Evolutionary conservation across 1,139 yeast species (phyloP), one percentile per base, ranked within the genome.

Genomic region (Protomyces pachydermus): DNA sequence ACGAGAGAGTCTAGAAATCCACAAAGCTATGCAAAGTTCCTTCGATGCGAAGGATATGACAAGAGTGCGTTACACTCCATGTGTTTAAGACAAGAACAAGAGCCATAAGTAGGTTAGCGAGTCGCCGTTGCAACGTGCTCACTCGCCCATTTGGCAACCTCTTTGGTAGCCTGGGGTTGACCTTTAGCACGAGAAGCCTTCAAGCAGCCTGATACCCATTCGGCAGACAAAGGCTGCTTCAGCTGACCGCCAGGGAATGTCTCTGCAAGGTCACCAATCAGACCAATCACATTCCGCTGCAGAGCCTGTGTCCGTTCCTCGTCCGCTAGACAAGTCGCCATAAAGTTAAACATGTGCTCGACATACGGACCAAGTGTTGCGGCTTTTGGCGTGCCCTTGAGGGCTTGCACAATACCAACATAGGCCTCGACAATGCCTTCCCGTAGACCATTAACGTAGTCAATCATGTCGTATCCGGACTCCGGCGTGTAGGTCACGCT

Each of bases 361-460:
- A 88, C 82, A 73, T 82, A 88, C 54, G 86, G 87, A 68, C 75
- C 80, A 62, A 93, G 76, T 32, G 82, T 81, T 61, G 82, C 82
- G n/a, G 97, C 90, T 39, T 64, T 65, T 62, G 82, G 86, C 65
- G 84, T 84, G 5, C 64, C 62, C 46, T 66, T 66, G 70, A 90
- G 77, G 12, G 98, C 98, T 53, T 95, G 91, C 65, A 91, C 91
- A 65, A 93, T 86, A 67, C 98, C 98, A 52, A 91, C 96, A 74
- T 90, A 93, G 56, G 97, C 91, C 75, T 93, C 98, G 72, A 93
- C 81, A 14, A 91, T 91, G 6, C 98, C 81, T 76, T 91, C 97
- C 70, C 87, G 85, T 60, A 93, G 83, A 64, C 80, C 80, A 68
- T 84, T 78, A 54, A 87, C 82, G 71, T 88, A 90, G 69, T 91